Evolutionary conservation across 1,284 basidiomycete species (phyloP).

Genomic region (Microbotryomycetes sp.): DNA sequence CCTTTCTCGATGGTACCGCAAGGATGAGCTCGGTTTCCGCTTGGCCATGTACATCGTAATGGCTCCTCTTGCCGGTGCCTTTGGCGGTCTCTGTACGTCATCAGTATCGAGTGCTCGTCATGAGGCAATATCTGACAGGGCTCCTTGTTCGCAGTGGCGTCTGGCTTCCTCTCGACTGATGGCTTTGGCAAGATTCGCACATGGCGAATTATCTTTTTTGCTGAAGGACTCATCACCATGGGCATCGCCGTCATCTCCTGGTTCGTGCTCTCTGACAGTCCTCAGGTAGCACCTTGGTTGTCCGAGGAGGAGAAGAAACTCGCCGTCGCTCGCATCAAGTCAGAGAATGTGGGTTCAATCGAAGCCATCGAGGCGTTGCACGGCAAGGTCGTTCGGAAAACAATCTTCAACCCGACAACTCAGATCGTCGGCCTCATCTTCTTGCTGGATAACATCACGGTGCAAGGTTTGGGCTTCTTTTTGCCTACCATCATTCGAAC

Average conservation of each 20-base stretch:
- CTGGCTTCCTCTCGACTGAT: slow-evolving; percentile 22
- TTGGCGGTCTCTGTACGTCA: slow-evolving; percentile 30
- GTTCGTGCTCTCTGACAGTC: background rate
- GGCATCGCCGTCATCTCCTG: slow-evolving; percentile 36
- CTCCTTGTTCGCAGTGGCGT: slow-evolving; percentile 11
- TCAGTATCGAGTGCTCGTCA: slow-evolving; percentile 26
- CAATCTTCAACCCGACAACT: slow-evolving; percentile 34
- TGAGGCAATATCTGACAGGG: background rate
- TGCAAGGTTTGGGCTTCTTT: slow-evolving; percentile 37
- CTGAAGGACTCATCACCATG: slow-evolving; percentile 44
- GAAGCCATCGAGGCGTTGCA: slow-evolving; percentile 35
- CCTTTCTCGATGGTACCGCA: slow-evolving; percentile 35
- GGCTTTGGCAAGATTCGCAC: slow-evolving; percentile 23
- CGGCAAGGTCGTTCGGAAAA: slow-evolving; percentile 20
- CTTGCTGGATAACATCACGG: slow-evolving; percentile 32
- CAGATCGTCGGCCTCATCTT: slow-evolving; percentile 38
- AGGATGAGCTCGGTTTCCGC: slow-evolving; percentile 38
- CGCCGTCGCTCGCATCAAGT: slow-evolving; percentile 35
- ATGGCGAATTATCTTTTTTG: slow-evolving; percentile 40
- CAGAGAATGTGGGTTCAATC: slow-evolving; percentile 38
- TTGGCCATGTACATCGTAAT: slow-evolving; percentile 36
- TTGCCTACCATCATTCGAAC: slow-evolving; percentile 38
- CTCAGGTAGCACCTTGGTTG: slow-evolving; percentile 42
- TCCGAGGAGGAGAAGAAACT: slow-evolving; percentile 38
- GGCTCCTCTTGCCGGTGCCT: slow-evolving; percentile 36